These are phyloP conservation scores for Penicillium coffeae DNA, from an alignment of 495 filamentous ascomycete species.

Conservation along the genomic window DNA sequence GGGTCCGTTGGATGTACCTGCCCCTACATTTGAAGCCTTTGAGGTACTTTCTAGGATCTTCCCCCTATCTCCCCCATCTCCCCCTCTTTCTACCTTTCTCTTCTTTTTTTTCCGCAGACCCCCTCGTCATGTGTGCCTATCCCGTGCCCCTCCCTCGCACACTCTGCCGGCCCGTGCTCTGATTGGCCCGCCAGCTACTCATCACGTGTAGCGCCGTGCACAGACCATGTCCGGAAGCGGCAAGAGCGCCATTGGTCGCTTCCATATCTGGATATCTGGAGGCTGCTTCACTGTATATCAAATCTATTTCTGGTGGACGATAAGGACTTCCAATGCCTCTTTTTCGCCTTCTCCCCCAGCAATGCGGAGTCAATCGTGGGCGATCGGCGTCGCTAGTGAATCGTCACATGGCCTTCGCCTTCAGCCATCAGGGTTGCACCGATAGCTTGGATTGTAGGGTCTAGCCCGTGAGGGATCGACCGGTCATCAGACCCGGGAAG, in stretches of 20 bases:
- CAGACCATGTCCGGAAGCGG: constrained; percentile 10
- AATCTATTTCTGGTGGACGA: no score
- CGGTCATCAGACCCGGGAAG: constrained; percentile 5
- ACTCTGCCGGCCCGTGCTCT: constrained; percentile 5
- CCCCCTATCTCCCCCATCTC: not conserved
- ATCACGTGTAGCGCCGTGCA: constrained; percentile 17
- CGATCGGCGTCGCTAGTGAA: not conserved
- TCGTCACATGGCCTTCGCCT: constrained; percentile 2
- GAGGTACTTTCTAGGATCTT: no score
- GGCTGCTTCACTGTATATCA: no score
- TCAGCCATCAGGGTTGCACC: constrained; percentile 3
- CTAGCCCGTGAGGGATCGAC: constrained; percentile 2
- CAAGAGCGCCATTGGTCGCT: constrained; percentile 2
- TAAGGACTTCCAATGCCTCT: not conserved
- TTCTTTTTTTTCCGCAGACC: not conserved
- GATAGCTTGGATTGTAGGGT: not conserved
- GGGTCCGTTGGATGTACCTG: no score
- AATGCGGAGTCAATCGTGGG: not conserved
- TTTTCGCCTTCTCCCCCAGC: not conserved
- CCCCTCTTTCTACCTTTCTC: not conserved
- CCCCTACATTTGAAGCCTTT: no score
- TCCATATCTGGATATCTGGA: no score
- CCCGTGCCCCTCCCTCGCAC: constrained; percentile 34
- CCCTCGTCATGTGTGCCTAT: constrained; percentile 36
- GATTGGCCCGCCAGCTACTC: constrained; percentile 26